Conservation (phyloP, 805 yeast genomes). For the Starmerella floricola region DNA sequence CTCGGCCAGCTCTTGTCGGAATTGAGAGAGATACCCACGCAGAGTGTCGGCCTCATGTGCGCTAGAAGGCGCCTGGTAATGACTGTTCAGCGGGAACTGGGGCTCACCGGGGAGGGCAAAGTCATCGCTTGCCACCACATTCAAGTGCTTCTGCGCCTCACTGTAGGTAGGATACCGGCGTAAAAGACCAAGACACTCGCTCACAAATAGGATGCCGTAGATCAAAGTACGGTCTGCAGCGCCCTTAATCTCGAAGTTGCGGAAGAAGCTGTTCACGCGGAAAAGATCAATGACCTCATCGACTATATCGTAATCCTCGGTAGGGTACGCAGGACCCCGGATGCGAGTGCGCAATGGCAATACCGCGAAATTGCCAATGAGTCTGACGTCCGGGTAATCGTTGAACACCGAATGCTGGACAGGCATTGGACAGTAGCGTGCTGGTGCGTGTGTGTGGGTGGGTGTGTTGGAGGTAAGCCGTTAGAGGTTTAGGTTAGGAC, state of each 20-base stretch:
- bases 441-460: no score
- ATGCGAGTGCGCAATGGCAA: slow-evolving; percentile 72
- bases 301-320: slow-evolving; percentile 68
- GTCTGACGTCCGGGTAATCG: slow-evolving; percentile 30
- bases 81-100: slow-evolving; percentile 78
- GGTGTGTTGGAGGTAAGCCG: no score
- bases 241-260: slow-evolving; percentile 92
- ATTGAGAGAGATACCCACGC: slow-evolving; percentile 73
- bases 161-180: slow-evolving; percentile 35
- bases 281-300: slow-evolving; percentile 87
- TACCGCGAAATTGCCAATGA: slow-evolving; percentile 64
- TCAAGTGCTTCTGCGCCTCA: slow-evolving; percentile 41
- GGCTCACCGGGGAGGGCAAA: slow-evolving; percentile 92
- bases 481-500: no score
- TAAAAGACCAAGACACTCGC: slow-evolving; percentile 67
- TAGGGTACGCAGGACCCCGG: slow-evolving; percentile 87
- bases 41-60: slow-evolving; percentile 67
- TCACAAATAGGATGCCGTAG: slow-evolving; percentile 81
- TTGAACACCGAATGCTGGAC: slow-evolving; percentile 26
- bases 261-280: slow-evolving; percentile 91
- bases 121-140: slow-evolving; percentile 74
- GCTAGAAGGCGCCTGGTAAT: slow-evolving; percentile 61
- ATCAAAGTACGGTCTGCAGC: slow-evolving; percentile 86
- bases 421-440: slow-evolving; percentile 23
- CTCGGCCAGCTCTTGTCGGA: slow-evolving; percentile 84